Base-by-base conservation (phyloP, 2,329 filamentous ascomycete species). In the Emmonsia crescens region DNA sequence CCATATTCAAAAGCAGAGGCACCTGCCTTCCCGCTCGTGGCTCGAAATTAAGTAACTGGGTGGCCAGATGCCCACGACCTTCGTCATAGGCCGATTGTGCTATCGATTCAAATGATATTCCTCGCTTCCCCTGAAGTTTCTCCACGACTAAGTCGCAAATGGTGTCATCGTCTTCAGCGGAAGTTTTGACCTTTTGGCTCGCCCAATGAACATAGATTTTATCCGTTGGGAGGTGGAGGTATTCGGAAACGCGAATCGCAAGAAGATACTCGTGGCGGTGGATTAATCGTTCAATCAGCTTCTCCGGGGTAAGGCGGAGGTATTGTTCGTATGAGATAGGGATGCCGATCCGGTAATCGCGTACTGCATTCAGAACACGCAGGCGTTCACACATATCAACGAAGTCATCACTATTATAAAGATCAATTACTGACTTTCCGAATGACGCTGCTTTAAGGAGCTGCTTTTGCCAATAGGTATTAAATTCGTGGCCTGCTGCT, bases 381-480 rank as follows among this genome's bases (percentile, higher is more conserved):
- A 99, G 78, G 0, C 88, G 94, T 74, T 99, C 93, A 68, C 91
- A 96, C 87, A 96, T 97, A 65, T 97, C 93, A 60, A 99, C 94
- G 75, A 97, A 99, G 66, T 99, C 93, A 70, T 99, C 94, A 71
- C 92, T 96, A 74, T 94, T 96, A 76, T 97, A 99, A 14, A 97
- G 86, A 69, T 97, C 94, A 3, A 99, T 82, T 0, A 97, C 94
- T 0, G 94, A 97, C 74, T 99, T 99, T 64, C 94, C 94, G 73
- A 96, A 97, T 0, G 93, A 97, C 0, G 94, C 94, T 5, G 94
- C 94, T 73, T 95, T 95, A n/a, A 99, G 81, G 1, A 99, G 80
- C 68, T 95, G 86, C 72, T 97, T 99, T 72, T 99, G 94, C 90
- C 92, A 96, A 70, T 93, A 86, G 1, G 88, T 80, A 68, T 87